Percentiles rank a stretch among this genome's conserved stretches.
Evolutionary conservation across 31 red algal species (phyloP).

Genomic region (Pterothamnion heteromorphum): DNA sequence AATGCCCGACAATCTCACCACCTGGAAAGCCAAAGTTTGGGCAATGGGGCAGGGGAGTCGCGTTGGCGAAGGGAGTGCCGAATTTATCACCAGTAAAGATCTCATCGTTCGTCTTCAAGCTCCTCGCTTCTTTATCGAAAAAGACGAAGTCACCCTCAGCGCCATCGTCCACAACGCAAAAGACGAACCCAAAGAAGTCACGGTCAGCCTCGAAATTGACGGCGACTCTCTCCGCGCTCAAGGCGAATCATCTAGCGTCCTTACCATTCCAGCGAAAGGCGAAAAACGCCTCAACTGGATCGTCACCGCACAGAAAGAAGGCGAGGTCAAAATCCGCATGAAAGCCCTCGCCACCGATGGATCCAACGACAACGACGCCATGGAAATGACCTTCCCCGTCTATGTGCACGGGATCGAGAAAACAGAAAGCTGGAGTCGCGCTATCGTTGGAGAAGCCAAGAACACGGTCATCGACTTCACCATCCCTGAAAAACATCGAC

Average conservation of each 20-base stretch:
- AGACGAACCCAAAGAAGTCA: background rate
- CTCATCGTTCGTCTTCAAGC: background rate
- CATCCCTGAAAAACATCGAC: background rate
- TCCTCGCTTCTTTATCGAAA: constrained; percentile 15
- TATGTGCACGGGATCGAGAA: constrained; percentile 8
- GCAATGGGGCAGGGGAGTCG: constrained; percentile 3
- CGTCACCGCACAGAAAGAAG: background rate
- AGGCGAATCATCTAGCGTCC: background rate
- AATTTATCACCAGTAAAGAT: background rate
- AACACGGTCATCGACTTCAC: background rate
- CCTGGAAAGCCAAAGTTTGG: constrained; percentile 10
- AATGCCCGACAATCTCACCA: constrained; percentile 6
- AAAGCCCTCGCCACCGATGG: background rate
- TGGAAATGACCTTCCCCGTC: constrained; percentile 32
- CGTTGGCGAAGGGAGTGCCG: background rate
- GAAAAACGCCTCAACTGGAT: background rate
- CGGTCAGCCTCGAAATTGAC: background rate
- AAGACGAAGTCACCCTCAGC: constrained; percentile 15
- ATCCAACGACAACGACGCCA: background rate
- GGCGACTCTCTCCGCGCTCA: background rate
- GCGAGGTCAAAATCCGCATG: background rate
- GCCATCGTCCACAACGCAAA: background rate
- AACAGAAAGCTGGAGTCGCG: background rate
- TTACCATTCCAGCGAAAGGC: background rate
- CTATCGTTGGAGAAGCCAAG: background rate